phyloP scores from a whole-genome alignment of 306 rosid genomes.

The Quillaja saponaria region DNA sequence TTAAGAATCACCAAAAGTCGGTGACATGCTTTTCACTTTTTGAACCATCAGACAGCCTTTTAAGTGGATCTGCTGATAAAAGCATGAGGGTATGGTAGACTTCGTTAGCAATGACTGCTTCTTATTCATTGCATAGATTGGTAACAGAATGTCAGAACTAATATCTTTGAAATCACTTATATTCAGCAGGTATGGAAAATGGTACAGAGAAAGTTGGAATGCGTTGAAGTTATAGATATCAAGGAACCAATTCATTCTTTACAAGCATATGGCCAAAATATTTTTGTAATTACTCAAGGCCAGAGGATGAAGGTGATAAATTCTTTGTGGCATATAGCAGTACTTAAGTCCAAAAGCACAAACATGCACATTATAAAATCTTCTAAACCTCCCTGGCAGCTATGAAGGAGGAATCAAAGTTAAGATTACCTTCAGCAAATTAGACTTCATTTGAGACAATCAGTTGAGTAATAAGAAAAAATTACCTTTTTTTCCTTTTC shows the following conservation, averaged over 20 bases:
- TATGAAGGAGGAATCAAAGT: neutral
- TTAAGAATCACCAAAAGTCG: conserved; percentile 66
- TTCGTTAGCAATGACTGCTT: conserved; percentile 23
- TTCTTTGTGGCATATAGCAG: conserved; percentile 15
- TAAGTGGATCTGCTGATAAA: conserved; percentile 77
- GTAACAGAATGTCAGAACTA: conserved; percentile 12
- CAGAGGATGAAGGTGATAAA: conserved; percentile 65
- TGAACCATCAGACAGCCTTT: conserved; percentile 61
- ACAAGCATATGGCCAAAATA: conserved; percentile 43
- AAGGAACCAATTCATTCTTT: conserved; percentile 63
- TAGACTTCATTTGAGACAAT: conserved; percentile 10
- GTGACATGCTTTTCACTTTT: conserved; percentile 69
- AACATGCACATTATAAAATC: neutral
- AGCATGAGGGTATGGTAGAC: conserved; percentile 66
- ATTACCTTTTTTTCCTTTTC: conserved; percentile 19
- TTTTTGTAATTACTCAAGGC: conserved; percentile 48
- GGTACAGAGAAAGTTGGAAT: conserved; percentile 62
- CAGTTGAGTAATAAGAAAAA: neutral
- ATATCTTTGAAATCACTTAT: conserved; percentile 28
- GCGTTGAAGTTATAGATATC: conserved; percentile 58
- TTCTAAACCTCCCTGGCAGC: neutral
- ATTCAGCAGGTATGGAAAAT: conserved; percentile 69
- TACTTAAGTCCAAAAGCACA: conserved; percentile 21
- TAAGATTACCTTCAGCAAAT: neutral
- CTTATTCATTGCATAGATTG: conserved; percentile 27